Percentiles rank a stretch among this genome's conserved stretches.
Evolutionary conservation across 2,329 filamentous ascomycete genomes (phyloP).

Genomic region (Fulvia fulva): DNA sequence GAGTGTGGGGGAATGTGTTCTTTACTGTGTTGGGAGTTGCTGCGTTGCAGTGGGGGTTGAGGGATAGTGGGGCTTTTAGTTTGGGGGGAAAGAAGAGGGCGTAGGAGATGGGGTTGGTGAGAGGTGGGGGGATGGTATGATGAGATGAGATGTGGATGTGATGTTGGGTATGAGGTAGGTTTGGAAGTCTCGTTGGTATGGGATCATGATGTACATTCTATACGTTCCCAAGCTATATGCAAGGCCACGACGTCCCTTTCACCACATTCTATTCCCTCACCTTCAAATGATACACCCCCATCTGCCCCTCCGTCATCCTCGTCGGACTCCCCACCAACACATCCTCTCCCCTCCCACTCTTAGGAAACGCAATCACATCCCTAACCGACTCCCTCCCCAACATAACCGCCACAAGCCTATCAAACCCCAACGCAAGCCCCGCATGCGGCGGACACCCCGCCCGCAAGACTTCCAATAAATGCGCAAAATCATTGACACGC

Average conservation of each 20-base stretch:
- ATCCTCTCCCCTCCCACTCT: constrained; percentile 87
- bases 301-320: constrained; percentile 57
- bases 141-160: neutral
- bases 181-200: neutral
- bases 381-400: constrained; percentile 71
- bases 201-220: neutral
- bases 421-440: constrained; percentile 88
- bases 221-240: neutral
- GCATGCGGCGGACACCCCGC: constrained; percentile 93
- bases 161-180: neutral
- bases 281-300: constrained; percentile 57
- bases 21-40: constrained; percentile 28
- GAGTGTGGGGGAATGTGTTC: constrained; percentile 33
- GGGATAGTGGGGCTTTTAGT: constrained; percentile 14
- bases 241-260: constrained; percentile 14
- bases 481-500: constrained; percentile 75
- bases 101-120: neutral
- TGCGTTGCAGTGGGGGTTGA: constrained; percentile 28
- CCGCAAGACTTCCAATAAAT: constrained; percentile 75
- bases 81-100: constrained; percentile 19
- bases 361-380: constrained; percentile 96
- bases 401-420: constrained; percentile 77
- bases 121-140: neutral
- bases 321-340: constrained; percentile 75
- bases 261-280: constrained; percentile 14